phyloP scores from a whole-genome alignment of 805 yeast species.

The Zygosaccharomyces rouxii region DNA sequence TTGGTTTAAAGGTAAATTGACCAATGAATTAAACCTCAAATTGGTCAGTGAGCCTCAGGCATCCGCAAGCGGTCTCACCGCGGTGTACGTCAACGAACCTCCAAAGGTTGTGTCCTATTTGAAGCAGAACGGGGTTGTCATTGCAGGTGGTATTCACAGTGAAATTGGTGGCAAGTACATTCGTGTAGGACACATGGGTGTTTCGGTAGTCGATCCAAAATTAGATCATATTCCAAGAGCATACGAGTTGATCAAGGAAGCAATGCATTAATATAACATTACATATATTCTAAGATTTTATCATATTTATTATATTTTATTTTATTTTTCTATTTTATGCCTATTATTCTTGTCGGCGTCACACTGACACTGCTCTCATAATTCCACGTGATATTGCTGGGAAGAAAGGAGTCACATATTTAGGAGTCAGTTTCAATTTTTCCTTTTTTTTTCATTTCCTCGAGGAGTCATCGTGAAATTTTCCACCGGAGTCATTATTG shows the following conservation, averaged over 20 bases:
- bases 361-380: not conserved
- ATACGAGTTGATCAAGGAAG: constrained; percentile 42
- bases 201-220: constrained; percentile 54
- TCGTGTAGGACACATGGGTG: constrained; percentile 96
- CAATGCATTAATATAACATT: constrained; percentile 26
- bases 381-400: not conserved
- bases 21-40: constrained; percentile 57
- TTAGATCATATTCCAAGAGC: constrained; percentile 52
- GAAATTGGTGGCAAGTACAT: constrained; percentile 77
- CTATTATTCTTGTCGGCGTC: not conserved
- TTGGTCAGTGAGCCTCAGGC: constrained; percentile 58
- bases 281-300: not conserved
- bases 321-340: not conserved
- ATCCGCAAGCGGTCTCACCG: constrained; percentile 87
- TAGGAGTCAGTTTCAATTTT: not conserved
- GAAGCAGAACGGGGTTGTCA: constrained; percentile 60
- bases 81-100: constrained; percentile 69
- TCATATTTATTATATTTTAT: not conserved
- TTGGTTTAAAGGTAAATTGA: constrained; percentile 55
- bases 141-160: constrained; percentile 89
- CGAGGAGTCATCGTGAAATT: not conserved
- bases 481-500: constrained; percentile 1
- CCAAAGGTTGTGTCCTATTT: constrained; percentile 55
- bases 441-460: not conserved
- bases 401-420: not conserved